Evolutionary conservation across 768 basidiomycete species (phyloP).

Genomic region (Hysterangium stoloniferum): DNA sequence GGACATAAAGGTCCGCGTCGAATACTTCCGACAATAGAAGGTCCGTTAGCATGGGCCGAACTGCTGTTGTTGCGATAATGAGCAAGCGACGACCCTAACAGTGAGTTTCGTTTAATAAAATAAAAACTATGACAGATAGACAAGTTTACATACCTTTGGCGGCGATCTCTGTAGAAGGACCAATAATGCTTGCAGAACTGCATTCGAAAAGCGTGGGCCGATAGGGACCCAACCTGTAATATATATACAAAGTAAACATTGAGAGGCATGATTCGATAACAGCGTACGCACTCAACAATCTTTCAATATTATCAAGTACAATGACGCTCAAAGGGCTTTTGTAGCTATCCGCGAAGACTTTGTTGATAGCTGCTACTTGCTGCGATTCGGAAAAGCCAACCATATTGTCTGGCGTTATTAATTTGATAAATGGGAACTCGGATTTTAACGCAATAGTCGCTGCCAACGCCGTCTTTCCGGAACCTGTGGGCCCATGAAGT

Average conservation of each 20-base stretch:
- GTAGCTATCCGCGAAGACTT: constrained; percentile 91
- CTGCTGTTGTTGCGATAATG: constrained; percentile 87
- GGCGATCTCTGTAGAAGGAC: constrained; percentile 85
- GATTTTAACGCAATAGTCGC: constrained; percentile 91
- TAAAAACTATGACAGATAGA: background rate
- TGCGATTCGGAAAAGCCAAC: constrained; percentile 90
- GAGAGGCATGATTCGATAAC: background rate
- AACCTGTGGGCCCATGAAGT: constrained; percentile 81
- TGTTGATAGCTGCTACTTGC: constrained; percentile 86
- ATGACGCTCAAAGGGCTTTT: constrained; percentile 96
- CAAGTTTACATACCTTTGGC: constrained; percentile 62
- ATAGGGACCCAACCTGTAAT: constrained; percentile 88
- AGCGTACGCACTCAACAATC: constrained; percentile 77
- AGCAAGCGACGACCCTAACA: constrained; percentile 80
- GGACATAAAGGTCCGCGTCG: constrained; percentile 79
- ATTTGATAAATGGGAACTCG: constrained; percentile 96
- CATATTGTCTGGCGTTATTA: constrained; percentile 94
- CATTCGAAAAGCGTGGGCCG: constrained; percentile 94
- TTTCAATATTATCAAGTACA: constrained; percentile 91
- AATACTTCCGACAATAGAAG: constrained; percentile 87
- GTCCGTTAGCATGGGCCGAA: constrained; percentile 77
- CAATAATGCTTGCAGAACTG: constrained; percentile 82
- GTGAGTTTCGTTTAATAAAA: constrained; percentile 2
- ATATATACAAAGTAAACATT: background rate
- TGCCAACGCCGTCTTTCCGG: constrained; percentile 92